Conservation (phyloP, 2,329 filamentous ascomycete species). For the Cladosporium sp. region DNA sequence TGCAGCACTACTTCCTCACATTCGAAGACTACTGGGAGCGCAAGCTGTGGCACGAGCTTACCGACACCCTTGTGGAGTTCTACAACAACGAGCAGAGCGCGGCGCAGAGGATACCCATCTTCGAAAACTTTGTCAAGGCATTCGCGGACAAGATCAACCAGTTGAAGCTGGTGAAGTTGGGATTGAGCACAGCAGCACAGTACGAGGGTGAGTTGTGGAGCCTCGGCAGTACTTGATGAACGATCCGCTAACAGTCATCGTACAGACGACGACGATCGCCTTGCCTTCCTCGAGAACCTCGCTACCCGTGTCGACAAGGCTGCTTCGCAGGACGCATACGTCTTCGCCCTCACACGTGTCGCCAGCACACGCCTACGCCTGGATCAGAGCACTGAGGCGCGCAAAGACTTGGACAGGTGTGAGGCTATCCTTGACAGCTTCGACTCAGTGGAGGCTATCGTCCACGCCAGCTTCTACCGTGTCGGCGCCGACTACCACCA, state of each 20-base stretch:
- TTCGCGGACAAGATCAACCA: constrained; percentile 99
- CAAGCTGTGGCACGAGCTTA: constrained; percentile 99
- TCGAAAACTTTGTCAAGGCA: constrained; percentile 90
- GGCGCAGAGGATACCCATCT: constrained; percentile 82
- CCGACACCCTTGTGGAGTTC: constrained; percentile 81
- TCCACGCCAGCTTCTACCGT: constrained; percentile 95
- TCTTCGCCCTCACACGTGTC: constrained; percentile 88
- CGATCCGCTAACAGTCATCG: neutral
- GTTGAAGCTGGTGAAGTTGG: constrained; percentile 90
- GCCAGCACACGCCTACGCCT: constrained; percentile 83
- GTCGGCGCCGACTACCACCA: constrained; percentile 93
- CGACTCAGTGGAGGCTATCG: constrained; percentile 91
- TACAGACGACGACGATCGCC: constrained; percentile 79
- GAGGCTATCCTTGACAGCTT: constrained; percentile 88
- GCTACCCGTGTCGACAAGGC: constrained; percentile 88
- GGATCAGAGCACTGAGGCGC: constrained; percentile 75
- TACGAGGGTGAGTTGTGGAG: constrained; percentile 64
- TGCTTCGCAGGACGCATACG: constrained; percentile 90
- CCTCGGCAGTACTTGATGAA: neutral
- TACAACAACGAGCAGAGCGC: constrained; percentile 81
- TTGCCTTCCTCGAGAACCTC: constrained; percentile 80
- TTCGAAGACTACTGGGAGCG: constrained; percentile 98
- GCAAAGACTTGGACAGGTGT: constrained; percentile 81
- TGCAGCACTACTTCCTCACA: constrained; percentile 82
- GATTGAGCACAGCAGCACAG: constrained; percentile 81